phyloP scores from a whole-genome alignment of 2,329 filamentous ascomycete species.

The Trichoderma sp. region DNA sequence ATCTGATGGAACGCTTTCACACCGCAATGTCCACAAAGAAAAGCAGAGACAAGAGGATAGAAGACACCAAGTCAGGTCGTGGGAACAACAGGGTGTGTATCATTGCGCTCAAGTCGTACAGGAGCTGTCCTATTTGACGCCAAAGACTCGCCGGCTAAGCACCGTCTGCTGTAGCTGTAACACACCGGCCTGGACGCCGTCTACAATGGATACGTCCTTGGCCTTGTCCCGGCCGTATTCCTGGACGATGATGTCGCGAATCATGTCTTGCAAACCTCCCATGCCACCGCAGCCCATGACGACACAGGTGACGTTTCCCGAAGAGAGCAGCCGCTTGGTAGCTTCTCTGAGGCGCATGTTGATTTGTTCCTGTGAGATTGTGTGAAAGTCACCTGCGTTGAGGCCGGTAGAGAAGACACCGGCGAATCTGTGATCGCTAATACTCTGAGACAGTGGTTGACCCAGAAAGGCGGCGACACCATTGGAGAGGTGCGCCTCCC shows the following conservation, averaged over 20 bases:
- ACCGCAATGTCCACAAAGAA: not conserved
- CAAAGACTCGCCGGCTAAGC: constrained; percentile 42
- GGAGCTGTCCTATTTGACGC: constrained; percentile 3
- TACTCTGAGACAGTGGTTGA: constrained; percentile 21
- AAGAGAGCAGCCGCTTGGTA: constrained; percentile 61
- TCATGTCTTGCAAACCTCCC: constrained; percentile 77
- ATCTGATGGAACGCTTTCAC: not conserved
- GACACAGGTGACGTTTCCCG: constrained; percentile 61
- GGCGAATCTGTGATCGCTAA: constrained; percentile 55
- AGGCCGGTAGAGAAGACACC: constrained; percentile 82
- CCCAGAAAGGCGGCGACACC: constrained; percentile 68
- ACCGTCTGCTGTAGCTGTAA: constrained; percentile 58
- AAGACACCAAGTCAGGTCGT: not conserved
- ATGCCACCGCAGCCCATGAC: constrained; percentile 90
- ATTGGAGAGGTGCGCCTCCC: constrained; percentile 68
- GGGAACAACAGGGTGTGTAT: not conserved
- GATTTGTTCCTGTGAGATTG: constrained; percentile 63
- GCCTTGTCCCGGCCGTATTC: constrained; percentile 32
- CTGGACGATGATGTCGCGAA: constrained; percentile 66
- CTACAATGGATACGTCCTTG: constrained; percentile 58
- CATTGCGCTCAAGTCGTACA: not conserved
- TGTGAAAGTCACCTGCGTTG: constrained; percentile 76
- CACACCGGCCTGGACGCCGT: constrained; percentile 73
- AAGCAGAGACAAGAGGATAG: too few relatives aligned
- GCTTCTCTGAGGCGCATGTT: constrained; percentile 65